phyloP scores from a whole-genome alignment of 306 rosid genomes.

The Fagus crenata region DNA sequence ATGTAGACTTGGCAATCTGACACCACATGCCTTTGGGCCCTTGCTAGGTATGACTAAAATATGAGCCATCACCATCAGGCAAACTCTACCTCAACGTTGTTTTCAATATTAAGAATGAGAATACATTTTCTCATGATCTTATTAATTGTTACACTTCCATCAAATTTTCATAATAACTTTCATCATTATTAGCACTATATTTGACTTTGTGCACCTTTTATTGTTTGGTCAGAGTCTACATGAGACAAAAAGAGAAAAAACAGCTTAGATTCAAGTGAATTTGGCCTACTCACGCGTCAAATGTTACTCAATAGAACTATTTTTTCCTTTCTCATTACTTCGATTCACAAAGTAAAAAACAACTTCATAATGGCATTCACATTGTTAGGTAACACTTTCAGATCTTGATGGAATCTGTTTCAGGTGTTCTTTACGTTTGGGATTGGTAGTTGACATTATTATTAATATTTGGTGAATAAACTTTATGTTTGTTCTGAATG shows the following conservation, averaged over 20 bases:
- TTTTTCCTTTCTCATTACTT: background rate
- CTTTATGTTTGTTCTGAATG: too few species aligned
- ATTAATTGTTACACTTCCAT: background rate
- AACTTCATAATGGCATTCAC: background rate
- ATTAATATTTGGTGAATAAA: too few species aligned
- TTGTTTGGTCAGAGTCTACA: background rate
- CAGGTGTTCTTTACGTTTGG: background rate
- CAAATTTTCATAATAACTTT: background rate
- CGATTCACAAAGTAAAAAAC: background rate
- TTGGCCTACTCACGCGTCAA: background rate
- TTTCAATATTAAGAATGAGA: background rate
- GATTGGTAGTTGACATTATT: too few species aligned
- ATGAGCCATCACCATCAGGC: background rate
- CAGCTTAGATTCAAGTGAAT: background rate
- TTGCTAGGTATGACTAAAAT: background rate
- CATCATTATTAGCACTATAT: background rate
- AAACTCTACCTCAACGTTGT: background rate
- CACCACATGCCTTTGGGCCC: background rate
- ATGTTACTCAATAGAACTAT: background rate
- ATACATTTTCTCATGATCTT: background rate
- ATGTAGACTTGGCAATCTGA: too few species aligned
- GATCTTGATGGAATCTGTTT: background rate
- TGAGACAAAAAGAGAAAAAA: background rate
- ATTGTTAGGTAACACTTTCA: background rate
- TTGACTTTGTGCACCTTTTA: background rate